A percentile compares a stretch with the other conserved stretches of the same genome.
Conservation (phyloP, 2,329 filamentous ascomycete genomes). For the Fusarium sp. region DNA sequence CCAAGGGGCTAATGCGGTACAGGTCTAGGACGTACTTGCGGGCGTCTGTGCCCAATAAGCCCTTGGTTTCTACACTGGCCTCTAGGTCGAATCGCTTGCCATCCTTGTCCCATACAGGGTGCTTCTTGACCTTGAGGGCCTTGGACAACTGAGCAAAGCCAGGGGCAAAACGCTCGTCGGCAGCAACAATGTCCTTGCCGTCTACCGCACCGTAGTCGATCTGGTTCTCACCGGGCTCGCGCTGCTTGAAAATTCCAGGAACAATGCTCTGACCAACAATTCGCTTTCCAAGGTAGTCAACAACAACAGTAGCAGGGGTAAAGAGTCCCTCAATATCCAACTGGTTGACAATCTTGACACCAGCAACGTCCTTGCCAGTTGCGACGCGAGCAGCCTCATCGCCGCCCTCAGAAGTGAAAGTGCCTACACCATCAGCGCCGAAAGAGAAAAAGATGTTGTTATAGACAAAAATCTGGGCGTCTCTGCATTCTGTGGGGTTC, state of each 20-base stretch:
- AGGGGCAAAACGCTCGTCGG: conserved; percentile 86
- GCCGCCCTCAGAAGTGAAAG: conserved; percentile 95
- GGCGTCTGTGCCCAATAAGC: conserved; percentile 95
- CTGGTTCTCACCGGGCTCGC: conserved; percentile 96
- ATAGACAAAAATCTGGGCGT: conserved; percentile 99
- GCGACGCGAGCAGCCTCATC: conserved; percentile 97
- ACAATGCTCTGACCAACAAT: conserved; percentile 98
- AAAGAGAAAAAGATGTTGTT: conserved; percentile 99
- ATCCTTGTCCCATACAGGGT: conserved; percentile 98
- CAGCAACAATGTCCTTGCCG: conserved; percentile 94
- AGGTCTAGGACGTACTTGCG: conserved; percentile 98
- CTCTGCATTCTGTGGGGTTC: conserved; percentile 92
- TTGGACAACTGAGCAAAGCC: conserved; percentile 93
- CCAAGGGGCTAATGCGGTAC: conserved; percentile 93
- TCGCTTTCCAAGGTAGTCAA: conserved; percentile 97
- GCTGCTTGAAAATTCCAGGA: conserved; percentile 98
- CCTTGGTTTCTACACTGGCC: conserved; percentile 97
- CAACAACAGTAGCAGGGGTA: conserved; percentile 94
- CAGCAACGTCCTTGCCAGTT: conserved; percentile 95
- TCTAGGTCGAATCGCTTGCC: conserved; percentile 91
- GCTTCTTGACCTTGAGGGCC: conserved; percentile 91
- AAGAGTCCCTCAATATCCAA: conserved; percentile 95
- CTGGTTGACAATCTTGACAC: conserved; percentile 96
- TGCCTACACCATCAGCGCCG: conserved; percentile 96
- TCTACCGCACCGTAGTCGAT: conserved; percentile 99